Evolutionary conservation across 345 rosid genomes (phyloP), one percentile per base, ranked within the genome.

Genomic region (Boechera divaricarpa): DNA sequence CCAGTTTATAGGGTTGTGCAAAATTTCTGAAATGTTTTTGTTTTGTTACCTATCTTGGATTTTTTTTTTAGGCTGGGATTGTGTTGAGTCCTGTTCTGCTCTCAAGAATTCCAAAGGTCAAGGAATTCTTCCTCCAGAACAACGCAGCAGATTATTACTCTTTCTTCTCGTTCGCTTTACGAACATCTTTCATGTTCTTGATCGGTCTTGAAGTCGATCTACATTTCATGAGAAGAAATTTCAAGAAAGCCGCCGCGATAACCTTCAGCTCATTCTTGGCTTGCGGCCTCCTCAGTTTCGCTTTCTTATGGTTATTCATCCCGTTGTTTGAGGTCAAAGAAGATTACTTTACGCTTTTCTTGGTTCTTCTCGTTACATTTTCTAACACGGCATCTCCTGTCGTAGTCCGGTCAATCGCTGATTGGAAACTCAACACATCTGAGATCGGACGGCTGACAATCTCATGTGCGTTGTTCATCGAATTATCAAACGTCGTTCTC

Each of bases 331-430:
- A 60, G 6, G 60, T 85, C 64, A 72, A 58, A 36, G 28, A 24
- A 4, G 42, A 78, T 3, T 44, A 16, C 49, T 18, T 81, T 6
- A 52, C 81, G 2, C 71, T 91, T 33, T 64, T 45, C 58, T 44
- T 82, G 16, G 75, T 84, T 18, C 28, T 85, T 49, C 53, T 85
- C 47, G 28, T 87, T 4, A 54, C 87, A 51, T 62, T 89, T n/a
- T 81, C 89, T 0, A 90, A 88, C 82, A 67, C 97, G 10, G 91
- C 92, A 60, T 88, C 93, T 39, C 98, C 97, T 0, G 87, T 86
- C 0, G 97, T 85, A 13, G 33, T 88, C 39, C 91, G 95, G 8
- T 49, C 90, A 68, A 84, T 87, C 0, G 87, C 89, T 2, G 98
- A 92, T 52, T 73, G 88, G 65, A 92, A 90, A 80, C 86, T 86